Conservation (phyloP, 495 filamentous ascomycete genomes). For the Viridothelium virens region DNA sequence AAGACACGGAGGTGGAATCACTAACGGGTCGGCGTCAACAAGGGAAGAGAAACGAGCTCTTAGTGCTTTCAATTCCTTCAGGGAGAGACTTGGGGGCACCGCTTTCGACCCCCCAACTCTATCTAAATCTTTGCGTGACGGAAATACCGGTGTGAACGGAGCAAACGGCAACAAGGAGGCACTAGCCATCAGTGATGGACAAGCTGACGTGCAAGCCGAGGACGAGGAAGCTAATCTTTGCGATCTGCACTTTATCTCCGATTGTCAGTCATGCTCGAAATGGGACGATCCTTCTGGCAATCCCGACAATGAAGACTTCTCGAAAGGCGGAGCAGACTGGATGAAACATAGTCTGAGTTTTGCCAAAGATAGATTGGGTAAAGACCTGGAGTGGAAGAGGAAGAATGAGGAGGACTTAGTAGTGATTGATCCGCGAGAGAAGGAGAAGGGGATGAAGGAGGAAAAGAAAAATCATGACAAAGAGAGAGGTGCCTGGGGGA, state of each 20-base stretch:
- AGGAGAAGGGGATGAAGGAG: slow-evolving; percentile 62
- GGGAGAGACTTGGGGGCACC: slow-evolving; percentile 64
- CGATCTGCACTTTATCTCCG: slow-evolving; percentile 85
- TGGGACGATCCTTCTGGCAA: slow-evolving; percentile 53
- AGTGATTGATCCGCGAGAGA: slow-evolving; percentile 90
- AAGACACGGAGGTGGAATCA: slow-evolving; percentile 45
- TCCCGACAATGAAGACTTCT: slow-evolving; percentile 39
- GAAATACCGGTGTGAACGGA: not conserved
- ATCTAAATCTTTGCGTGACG: not conserved
- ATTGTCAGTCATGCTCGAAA: slow-evolving; percentile 79
- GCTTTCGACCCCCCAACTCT: slow-evolving; percentile 18
- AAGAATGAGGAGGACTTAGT: slow-evolving; percentile 83
- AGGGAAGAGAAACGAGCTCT: slow-evolving; percentile 55
- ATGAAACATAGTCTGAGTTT: slow-evolving; percentile 70
- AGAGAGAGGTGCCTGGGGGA: slow-evolving; percentile 3
- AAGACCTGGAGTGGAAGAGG: slow-evolving; percentile 83
- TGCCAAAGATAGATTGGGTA: slow-evolving; percentile 81
- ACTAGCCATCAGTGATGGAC: too few species aligned
- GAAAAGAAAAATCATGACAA: slow-evolving; percentile 38
- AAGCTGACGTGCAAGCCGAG: not conserved
- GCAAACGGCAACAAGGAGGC: slow-evolving; percentile 30
- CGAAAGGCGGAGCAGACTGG: slow-evolving; percentile 62
- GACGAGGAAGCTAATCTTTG: slow-evolving; percentile 53
- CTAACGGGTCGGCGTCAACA: slow-evolving; percentile 16
- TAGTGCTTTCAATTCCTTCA: slow-evolving; percentile 66